Conservation (phyloP, 495 filamentous ascomycete species). For the Cladorrhinum samala region DNA sequence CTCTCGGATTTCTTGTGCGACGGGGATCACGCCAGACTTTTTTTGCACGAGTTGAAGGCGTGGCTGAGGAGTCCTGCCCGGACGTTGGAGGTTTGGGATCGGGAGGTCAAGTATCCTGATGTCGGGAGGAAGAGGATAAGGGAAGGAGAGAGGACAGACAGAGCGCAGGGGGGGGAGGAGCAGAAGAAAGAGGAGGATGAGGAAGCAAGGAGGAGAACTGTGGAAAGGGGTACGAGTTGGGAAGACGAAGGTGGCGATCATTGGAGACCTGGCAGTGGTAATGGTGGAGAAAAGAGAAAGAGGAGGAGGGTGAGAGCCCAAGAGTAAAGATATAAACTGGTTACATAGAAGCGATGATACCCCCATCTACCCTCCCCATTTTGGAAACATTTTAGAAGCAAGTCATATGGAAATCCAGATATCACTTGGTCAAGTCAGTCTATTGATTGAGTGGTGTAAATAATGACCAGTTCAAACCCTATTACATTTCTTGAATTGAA, state of each 20-base stretch:
- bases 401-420: no score
- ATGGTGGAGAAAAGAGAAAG: background rate
- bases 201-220: background rate
- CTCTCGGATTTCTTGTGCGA: slow-evolving; percentile 79
- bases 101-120: slow-evolving; percentile 63
- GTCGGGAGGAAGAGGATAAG: background rate
- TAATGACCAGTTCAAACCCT: background rate
- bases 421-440: no score
- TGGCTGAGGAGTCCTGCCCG: slow-evolving; percentile 77
- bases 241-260: slow-evolving; percentile 13
- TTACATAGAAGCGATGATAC: background rate
- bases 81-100: slow-evolving; percentile 70
- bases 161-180: background rate
- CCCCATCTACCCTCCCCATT: no score
- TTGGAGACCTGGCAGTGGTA: slow-evolving; percentile 11
- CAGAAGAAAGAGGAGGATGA: background rate
- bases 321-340: background rate
- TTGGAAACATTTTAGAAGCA: no score
- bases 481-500: background rate
- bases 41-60: slow-evolving; percentile 75
- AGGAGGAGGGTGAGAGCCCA: background rate
- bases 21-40: slow-evolving; percentile 62
- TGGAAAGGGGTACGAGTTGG: background rate
- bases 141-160: background rate
- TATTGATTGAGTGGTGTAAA: no score